A percentile compares a stretch with the other conserved stretches of the same genome.
Evolutionary conservation across 306 rosid genomes (phyloP).

Genomic region (Pterocarpus macrocarpus): DNA sequence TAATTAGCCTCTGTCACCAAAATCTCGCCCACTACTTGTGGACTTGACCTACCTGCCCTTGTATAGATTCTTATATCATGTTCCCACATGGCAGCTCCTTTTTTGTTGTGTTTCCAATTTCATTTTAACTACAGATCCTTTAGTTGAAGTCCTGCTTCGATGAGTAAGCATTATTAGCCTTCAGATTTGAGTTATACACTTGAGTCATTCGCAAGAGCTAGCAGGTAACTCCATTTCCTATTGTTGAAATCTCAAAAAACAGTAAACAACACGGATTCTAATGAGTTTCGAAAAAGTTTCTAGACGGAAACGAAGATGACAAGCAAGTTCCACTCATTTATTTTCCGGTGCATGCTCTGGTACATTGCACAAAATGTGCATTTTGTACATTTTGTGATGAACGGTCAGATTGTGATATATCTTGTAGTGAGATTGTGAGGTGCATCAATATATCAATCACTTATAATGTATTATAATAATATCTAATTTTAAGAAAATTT

Average conservation of each 20-base stretch:
- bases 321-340: no score
- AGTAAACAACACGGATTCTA: no score
- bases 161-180: neutral
- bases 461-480: no score
- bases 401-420: no score
- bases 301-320: no score
- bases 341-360: no score
- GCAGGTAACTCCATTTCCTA: neutral
- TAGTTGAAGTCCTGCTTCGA: neutral
- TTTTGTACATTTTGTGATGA: no score
- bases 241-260: neutral
- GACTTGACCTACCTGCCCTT: neutral
- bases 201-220: neutral
- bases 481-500: no score
- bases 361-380: no score
- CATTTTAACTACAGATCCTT: neutral
- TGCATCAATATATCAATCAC: no score
- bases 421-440: no score
- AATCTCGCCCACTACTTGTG: conserved; percentile 3
- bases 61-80: neutral
- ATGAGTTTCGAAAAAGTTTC: no score
- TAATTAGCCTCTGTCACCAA: conserved; percentile 32
- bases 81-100: neutral
- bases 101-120: neutral
- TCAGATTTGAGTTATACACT: neutral